Evolutionary conservation across 352 stramenopile genomes (phyloP).

Genomic region (Phytophthora kernoviae): DNA sequence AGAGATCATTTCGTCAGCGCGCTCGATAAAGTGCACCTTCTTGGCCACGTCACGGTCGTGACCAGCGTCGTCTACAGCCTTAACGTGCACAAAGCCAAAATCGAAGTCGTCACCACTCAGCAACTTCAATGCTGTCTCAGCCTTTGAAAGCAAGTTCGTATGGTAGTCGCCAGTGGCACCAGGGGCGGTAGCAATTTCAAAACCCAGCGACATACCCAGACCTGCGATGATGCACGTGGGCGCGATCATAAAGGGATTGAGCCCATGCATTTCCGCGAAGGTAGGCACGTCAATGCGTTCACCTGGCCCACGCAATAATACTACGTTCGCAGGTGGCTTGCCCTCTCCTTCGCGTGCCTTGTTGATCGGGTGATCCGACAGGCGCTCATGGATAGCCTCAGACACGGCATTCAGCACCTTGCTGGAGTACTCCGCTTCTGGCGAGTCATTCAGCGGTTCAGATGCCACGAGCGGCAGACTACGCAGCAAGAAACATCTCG

Average conservation of each 20-base stretch:
- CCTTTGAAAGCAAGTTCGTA: slow-evolving; percentile 82
- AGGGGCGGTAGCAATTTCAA: slow-evolving; percentile 71
- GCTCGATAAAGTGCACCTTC: slow-evolving; percentile 88
- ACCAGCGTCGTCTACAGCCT: slow-evolving; percentile 86
- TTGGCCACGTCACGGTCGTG: slow-evolving; percentile 86
- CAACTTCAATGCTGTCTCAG: slow-evolving; percentile 65
- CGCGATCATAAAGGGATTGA: slow-evolving; percentile 89
- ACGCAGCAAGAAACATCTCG: slow-evolving; percentile 11
- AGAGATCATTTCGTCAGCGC: slow-evolving; percentile 83
- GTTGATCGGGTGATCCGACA: slow-evolving; percentile 83
- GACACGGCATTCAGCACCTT: slow-evolving; percentile 83
- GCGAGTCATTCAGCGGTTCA: slow-evolving; percentile 60
- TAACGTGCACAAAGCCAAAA: slow-evolving; percentile 88
- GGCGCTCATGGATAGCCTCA: slow-evolving; percentile 58
- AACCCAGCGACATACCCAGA: slow-evolving; percentile 84
- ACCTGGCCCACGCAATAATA: slow-evolving; percentile 82
- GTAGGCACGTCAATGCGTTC: slow-evolving; percentile 87
- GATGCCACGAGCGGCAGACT: slow-evolving; percentile 74
- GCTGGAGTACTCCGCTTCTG: slow-evolving; percentile 78
- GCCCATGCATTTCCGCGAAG: slow-evolving; percentile 80
- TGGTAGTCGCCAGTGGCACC: slow-evolving; percentile 88
- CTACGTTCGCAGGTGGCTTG: slow-evolving; percentile 82
- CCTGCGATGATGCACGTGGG: slow-evolving; percentile 90
- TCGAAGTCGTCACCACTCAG: slow-evolving; percentile 53
- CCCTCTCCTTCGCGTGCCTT: slow-evolving; percentile 47